Evolutionary conservation across 257 asterid species (phyloP).

Genomic region (Jacaranda copaia): DNA sequence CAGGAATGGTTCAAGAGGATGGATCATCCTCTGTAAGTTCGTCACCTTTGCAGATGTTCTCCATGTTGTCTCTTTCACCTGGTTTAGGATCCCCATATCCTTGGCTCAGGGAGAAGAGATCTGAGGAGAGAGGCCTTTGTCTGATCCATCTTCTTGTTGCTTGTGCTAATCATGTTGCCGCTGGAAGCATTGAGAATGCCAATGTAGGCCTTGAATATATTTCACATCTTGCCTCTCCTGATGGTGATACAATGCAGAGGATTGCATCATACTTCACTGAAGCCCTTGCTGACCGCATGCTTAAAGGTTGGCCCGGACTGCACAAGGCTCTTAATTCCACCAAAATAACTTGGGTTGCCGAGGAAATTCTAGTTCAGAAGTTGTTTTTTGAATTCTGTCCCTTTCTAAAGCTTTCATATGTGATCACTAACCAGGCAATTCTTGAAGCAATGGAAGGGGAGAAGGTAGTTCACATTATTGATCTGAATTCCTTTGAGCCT

Average conservation of each 20-base stretch:
- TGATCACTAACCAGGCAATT: conserved; percentile 75
- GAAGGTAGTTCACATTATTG: conserved; percentile 71
- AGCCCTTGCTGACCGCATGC: conserved; percentile 79
- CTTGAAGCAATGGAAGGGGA: conserved; percentile 83
- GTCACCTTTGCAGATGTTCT: conserved; percentile 66
- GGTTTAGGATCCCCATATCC: conserved; percentile 62
- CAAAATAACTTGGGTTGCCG: conserved; percentile 35
- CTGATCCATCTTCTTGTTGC: conserved; percentile 62
- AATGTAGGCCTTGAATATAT: conserved; percentile 68
- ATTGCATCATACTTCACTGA: conserved; percentile 70
- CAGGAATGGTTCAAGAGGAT: conserved; percentile 62
- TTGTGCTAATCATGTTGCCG: conserved; percentile 70
- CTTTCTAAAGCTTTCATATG: conserved; percentile 67
- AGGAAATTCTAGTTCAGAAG: conserved; percentile 49
- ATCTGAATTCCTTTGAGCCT: conserved; percentile 65
- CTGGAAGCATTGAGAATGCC: conserved; percentile 69
- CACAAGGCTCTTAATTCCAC: conserved; percentile 74
- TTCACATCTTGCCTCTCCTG: conserved; percentile 71
- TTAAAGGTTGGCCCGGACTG: conserved; percentile 69
- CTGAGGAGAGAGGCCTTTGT: conserved; percentile 77
- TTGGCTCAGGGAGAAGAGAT: conserved; percentile 61
- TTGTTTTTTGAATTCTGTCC: conserved; percentile 70
- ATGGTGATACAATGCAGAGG: conserved; percentile 83
- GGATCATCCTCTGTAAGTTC: conserved; percentile 66
- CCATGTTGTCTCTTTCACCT: conserved; percentile 71